phyloP scores from a whole-genome alignment of 202 grass and related monocot species.

The Carex arenaria region DNA sequence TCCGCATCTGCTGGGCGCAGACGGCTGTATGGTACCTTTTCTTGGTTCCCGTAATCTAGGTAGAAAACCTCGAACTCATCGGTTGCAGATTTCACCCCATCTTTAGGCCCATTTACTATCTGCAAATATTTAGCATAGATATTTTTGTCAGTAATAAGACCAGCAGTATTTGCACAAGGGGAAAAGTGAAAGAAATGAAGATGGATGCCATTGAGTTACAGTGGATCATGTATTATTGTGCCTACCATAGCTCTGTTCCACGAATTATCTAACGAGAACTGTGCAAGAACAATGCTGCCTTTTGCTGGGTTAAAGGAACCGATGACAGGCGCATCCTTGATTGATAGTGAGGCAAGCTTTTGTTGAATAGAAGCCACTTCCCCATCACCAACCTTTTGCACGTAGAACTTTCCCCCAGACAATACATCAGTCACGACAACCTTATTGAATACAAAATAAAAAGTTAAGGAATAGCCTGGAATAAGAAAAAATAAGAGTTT shows the following conservation, averaged over 20 bases:
- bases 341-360: slow-evolving; percentile 68
- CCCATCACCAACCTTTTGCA: slow-evolving; percentile 81
- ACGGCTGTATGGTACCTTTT: slow-evolving; percentile 68
- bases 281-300: slow-evolving; percentile 81
- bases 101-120: slow-evolving; percentile 91
- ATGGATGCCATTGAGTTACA: background rate
- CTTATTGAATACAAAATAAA: slow-evolving; percentile 29
- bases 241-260: slow-evolving; percentile 99
- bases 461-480: slow-evolving; percentile 6
- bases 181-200: background rate
- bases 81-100: slow-evolving; percentile 57
- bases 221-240: background rate
- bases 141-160: background rate
- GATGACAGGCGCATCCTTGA: slow-evolving; percentile 79
- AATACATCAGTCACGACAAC: slow-evolving; percentile 85
- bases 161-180: background rate
- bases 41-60: slow-evolving; percentile 97
- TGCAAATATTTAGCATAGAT: slow-evolving; percentile 29
- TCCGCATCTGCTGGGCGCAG: slow-evolving; percentile 68
- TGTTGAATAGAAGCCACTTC: slow-evolving; percentile 81
- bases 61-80: slow-evolving; percentile 98
- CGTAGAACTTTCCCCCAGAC: slow-evolving; percentile 91
- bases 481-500: background rate
- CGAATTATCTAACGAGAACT: slow-evolving; percentile 85
- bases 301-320: slow-evolving; percentile 91